These are phyloP conservation scores for Exophiala viscosa DNA, from an alignment of 2,329 filamentous ascomycete species.

Conservation along the genomic window DNA sequence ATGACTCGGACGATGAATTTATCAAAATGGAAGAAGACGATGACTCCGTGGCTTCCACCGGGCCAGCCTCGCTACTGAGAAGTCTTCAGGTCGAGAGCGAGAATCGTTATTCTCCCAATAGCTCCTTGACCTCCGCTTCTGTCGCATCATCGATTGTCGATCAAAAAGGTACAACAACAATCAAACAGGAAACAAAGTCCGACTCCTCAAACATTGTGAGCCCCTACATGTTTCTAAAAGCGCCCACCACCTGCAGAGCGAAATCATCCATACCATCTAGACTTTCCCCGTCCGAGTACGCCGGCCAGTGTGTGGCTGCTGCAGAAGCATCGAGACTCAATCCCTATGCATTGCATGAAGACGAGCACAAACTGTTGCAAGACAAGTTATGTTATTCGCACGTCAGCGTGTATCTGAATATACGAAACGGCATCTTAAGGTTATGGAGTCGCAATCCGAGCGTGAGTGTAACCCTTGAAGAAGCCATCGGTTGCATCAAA, in stretches of 20 bases:
- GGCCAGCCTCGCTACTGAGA: conserved; percentile 23
- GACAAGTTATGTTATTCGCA: conserved; percentile 81
- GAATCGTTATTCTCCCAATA: conserved; percentile 31
- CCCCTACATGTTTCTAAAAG: conserved; percentile 30
- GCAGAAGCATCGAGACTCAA: conserved; percentile 86
- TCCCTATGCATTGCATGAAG: conserved; percentile 79
- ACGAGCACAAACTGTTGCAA: conserved; percentile 77
- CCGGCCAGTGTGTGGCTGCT: conserved; percentile 83
- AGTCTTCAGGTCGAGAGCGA: conserved; percentile 29
- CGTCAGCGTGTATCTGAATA: conserved; percentile 92
- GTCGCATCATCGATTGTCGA: conserved; percentile 27
- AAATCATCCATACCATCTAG: conserved; percentile 79
- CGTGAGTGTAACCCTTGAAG: conserved; percentile 73
- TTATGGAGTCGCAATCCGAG: conserved; percentile 86
- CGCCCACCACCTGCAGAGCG: conserved; percentile 57
- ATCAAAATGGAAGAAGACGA: conserved; percentile 34
- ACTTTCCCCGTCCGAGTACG: conserved; percentile 71
- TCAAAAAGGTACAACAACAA: conserved; percentile 24
- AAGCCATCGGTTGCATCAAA: conserved; percentile 85
- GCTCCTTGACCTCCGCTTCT: conserved; percentile 32
- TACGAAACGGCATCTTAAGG: conserved; percentile 87
- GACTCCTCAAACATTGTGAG: conserved; percentile 14
- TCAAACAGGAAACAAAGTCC: conserved; percentile 18
- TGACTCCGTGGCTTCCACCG: conserved; percentile 30
- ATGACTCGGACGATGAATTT: conserved; percentile 18